phyloP scores from a whole-genome alignment of 2,329 filamentous ascomycete species.

The Cryphonectria naterciae region DNA sequence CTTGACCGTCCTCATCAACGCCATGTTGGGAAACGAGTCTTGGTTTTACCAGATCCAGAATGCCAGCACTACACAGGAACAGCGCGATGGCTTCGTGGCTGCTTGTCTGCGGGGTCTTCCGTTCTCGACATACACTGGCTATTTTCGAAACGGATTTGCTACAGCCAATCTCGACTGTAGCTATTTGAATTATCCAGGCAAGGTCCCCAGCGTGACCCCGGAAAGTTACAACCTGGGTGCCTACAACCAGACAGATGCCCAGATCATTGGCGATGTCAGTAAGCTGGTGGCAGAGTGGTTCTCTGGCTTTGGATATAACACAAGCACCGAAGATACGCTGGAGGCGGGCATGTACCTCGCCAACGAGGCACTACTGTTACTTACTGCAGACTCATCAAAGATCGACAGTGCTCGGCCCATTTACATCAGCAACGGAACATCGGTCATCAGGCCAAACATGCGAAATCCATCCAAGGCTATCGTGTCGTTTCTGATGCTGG shows the following conservation, averaged over 20 bases:
- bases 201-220: not conserved
- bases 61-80: slow-evolving; percentile 1
- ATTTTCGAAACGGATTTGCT: slow-evolving; percentile 13
- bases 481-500: slow-evolving; percentile 12
- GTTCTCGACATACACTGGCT: slow-evolving; percentile 12
- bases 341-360: slow-evolving; percentile 20
- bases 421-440: slow-evolving; percentile 13
- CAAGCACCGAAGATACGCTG: slow-evolving; percentile 14
- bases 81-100: slow-evolving; percentile 6
- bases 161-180: slow-evolving; percentile 15
- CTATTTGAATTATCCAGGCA: slow-evolving; percentile 13
- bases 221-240: not conserved
- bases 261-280: slow-evolving; percentile 9
- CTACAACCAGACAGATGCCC: not conserved
- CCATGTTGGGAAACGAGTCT: slow-evolving; percentile 19
- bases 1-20: slow-evolving; percentile 15
- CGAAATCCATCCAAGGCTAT: slow-evolving; percentile 10
- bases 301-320: slow-evolving; percentile 16
- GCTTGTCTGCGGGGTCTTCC: slow-evolving; percentile 13
- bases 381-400: slow-evolving; percentile 10
- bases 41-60: slow-evolving; percentile 18
- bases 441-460: not conserved
- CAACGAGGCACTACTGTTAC: slow-evolving; percentile 11
- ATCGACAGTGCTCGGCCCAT: slow-evolving; percentile 16
- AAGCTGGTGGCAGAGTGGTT: slow-evolving; percentile 19